A percentile compares a stretch with the other conserved stretches of the same genome.
These are phyloP conservation scores for Francoa sonchifolia DNA, from an alignment of 441 rosid species.

Conservation along the genomic window DNA sequence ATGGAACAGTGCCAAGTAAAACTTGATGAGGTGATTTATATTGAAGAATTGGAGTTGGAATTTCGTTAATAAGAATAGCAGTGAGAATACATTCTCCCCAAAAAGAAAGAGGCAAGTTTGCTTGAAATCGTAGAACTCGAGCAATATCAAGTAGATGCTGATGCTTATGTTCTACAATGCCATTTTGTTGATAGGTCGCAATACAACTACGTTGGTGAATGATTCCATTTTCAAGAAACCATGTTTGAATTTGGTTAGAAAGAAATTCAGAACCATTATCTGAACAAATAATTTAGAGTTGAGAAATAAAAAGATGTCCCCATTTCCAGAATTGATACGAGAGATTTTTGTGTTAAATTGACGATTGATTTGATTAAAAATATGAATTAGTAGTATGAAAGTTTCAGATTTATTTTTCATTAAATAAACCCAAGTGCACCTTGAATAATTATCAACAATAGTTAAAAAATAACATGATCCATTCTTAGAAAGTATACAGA, in stretches of 20 bases:
- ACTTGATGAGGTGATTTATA: background rate
- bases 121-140: background rate
- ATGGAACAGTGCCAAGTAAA: background rate
- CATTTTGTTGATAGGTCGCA: conserved; percentile 6
- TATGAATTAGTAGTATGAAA: background rate
- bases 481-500: background rate
- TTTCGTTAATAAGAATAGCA: background rate
- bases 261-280: conserved; percentile 5
- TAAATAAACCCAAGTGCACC: background rate
- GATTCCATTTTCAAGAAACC: background rate
- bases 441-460: conserved; percentile 2
- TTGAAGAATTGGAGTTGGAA: background rate
- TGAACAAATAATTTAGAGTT: background rate
- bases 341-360: background rate
- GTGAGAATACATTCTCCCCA: background rate
- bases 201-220: conserved; percentile 4
- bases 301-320: background rate
- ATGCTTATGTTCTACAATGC: background rate
- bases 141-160: background rate
- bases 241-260: background rate
- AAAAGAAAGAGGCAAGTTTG: background rate
- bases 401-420: background rate
- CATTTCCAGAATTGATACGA: background rate
- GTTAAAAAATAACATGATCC: background rate
- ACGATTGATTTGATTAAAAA: background rate